phyloP scores from a whole-genome alignment of 257 asterid genomes.

The Primulina huaijiensis region DNA sequence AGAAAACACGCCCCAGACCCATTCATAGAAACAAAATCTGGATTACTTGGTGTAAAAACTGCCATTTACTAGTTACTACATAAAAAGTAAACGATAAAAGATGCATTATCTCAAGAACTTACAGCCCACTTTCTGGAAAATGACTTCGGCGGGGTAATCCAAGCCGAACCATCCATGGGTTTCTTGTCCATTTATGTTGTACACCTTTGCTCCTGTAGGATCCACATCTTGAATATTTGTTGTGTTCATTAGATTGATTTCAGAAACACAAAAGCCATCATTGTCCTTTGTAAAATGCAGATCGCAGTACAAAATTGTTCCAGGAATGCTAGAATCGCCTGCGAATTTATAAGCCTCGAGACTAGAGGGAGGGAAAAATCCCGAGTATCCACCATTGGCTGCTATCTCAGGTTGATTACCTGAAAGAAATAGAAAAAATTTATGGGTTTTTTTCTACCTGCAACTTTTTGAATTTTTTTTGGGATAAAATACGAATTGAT shows the following conservation, averaged over 20 bases:
- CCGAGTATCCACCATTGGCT: conserved; percentile 69
- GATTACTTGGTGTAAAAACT: neutral
- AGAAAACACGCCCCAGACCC: neutral
- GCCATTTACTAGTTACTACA: neutral
- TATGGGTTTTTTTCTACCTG: neutral
- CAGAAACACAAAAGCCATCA: conserved; percentile 50
- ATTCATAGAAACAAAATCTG: neutral
- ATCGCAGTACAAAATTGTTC: conserved; percentile 68
- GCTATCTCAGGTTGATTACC: conserved; percentile 53
- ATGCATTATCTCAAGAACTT: conserved; percentile 19
- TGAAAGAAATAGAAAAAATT: conserved; percentile 7
- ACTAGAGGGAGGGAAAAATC: conserved; percentile 66
- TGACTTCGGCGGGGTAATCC: conserved; percentile 42
- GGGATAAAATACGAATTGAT: neutral
- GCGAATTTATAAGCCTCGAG: conserved; percentile 40
- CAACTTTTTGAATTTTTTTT: neutral
- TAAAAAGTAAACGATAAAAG: neutral
- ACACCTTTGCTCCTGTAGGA: conserved; percentile 50
- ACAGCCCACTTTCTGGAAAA: conserved; percentile 50
- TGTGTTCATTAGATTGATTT: conserved; percentile 54
- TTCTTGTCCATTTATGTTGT: conserved; percentile 55
- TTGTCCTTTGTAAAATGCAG: conserved; percentile 68
- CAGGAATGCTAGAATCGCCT: conserved; percentile 35
- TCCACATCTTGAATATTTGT: conserved; percentile 43
- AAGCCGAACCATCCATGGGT: conserved; percentile 66